A percentile compares a stretch with the other conserved stretches of the same genome.
These are phyloP conservation scores for Fagus sylvatica DNA, from an alignment of 306 rosid genomes.

Conservation along the genomic window DNA sequence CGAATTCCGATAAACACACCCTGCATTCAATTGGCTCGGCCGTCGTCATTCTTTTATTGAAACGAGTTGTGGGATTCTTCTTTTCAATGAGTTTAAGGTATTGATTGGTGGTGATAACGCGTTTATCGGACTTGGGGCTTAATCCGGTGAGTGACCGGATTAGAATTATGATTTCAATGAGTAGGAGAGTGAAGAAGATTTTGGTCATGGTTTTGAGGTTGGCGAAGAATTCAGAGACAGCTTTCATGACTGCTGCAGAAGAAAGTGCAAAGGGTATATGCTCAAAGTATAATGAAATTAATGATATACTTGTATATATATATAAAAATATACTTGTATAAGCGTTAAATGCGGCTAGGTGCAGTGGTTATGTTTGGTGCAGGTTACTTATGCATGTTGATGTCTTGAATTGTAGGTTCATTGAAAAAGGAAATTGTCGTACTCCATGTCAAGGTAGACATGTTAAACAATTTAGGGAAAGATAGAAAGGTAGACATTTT, in stretches of 20 bases:
- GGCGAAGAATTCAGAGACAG: slow-evolving; percentile 58
- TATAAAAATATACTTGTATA: too few relatives aligned
- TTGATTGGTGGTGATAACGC: slow-evolving; percentile 56
- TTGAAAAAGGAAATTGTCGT: not conserved
- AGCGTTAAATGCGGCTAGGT: not conserved
- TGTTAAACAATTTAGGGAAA: not conserved
- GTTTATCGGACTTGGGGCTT: slow-evolving; percentile 39
- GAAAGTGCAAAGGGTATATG: not conserved
- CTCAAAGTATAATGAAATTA: not conserved
- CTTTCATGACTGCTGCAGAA: slow-evolving; percentile 47
- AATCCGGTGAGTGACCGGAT: slow-evolving; percentile 37
- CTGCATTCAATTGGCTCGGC: slow-evolving; percentile 48
- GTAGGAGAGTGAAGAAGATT: slow-evolving; percentile 54
- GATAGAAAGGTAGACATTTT: too few relatives aligned
- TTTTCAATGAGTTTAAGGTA: slow-evolving; percentile 73
- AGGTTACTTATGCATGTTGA: too few relatives aligned
- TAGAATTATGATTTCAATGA: slow-evolving; percentile 46
- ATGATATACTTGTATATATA: not conserved
- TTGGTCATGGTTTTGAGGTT: slow-evolving; percentile 53
- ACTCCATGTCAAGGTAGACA: not conserved
- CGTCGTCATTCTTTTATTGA: slow-evolving; percentile 12
- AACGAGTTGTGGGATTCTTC: slow-evolving; percentile 55
- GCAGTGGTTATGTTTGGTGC: not conserved
- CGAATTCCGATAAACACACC: slow-evolving; percentile 75
- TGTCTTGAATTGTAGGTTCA: not conserved